Conservation (phyloP, 345 rosid species). For the Ceriops decandra region DNA sequence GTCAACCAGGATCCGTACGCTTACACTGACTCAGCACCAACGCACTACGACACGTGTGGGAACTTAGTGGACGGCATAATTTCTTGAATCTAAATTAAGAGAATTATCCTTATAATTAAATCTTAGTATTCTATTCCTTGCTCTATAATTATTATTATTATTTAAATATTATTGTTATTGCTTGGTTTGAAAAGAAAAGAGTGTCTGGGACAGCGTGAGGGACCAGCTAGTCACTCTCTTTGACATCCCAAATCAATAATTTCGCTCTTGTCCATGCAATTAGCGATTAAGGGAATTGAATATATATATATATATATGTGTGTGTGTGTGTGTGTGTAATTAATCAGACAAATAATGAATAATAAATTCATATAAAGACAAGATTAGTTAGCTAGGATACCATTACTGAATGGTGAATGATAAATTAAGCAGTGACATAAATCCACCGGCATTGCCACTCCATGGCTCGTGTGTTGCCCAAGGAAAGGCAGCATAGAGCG, state of each 20-base stretch:
- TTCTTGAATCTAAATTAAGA: not conserved
- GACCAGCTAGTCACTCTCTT: not conserved
- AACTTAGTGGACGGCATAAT: conserved; percentile 9
- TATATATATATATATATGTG: too few relatives aligned
- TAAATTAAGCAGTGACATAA: too few relatives aligned
- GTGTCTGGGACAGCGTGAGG: not conserved
- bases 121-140: not conserved
- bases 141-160: not conserved
- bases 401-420: too few relatives aligned
- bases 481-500: too few relatives aligned
- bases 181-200: not conserved
- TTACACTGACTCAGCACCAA: conserved; percentile 21
- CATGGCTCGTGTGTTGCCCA: too few relatives aligned
- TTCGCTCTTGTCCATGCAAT: too few relatives aligned
- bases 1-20: not conserved
- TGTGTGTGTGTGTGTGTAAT: too few relatives aligned
- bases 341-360: too few relatives aligned
- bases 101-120: not conserved
- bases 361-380: too few relatives aligned
- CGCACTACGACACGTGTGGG: not conserved
- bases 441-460: too few relatives aligned
- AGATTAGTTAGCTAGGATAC: too few relatives aligned
- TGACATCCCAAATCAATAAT: not conserved
- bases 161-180: not conserved
- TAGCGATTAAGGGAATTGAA: too few relatives aligned